Evolutionary conservation across 441 rosid species (phyloP), one percentile per base, ranked within the genome.

Genomic region (Capsella rubella): DNA sequence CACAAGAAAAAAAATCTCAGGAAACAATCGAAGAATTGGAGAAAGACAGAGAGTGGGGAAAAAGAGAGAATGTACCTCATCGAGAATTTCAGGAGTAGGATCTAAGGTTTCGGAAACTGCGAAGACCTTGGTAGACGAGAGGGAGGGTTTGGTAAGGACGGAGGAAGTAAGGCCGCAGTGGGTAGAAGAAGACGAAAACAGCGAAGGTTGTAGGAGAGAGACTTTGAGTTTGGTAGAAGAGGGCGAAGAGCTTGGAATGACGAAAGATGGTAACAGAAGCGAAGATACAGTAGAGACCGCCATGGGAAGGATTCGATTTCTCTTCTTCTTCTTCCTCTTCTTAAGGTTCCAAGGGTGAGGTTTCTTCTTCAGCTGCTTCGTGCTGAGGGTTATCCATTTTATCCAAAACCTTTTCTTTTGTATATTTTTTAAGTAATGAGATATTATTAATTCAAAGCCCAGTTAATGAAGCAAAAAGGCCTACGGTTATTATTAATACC

Each of bases 41-140:
- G 62, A 68, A 16, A 35, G 37, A 37, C 10, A 59, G 12, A 60
- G 28, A 46, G 4, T 27, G 13, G 13, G 9, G 6, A 15, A 25
- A 1, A 60, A 31, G 11, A 27, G 0, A 61, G 9, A n/a, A 34
- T 34, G 29, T 31, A 78, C 85, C 85, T 81, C 86, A 54, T 79
- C 88, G 32, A 80, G 53, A 65, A 69, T 55, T 49, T 84, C 92
- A 61, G 78, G 76, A 52, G 80, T 61, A 15, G 84, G 82, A 46
- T 54, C 66, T 79, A 90, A 55, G 72, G 82, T 78, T 74, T 89
- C 93, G 2, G 92, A 86, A 72, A 89, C 86, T 3, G 93, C 88
- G 69, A 74, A 82, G 66, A 85, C 73, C 83, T 79, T 85, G 29
- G 83, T 31, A 14, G 85, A 71, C 9, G 40, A 72, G 13, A 50